Base-by-base conservation (phyloP, 2,329 filamentous ascomycete species). In the Aspergillus texensis region DNA sequence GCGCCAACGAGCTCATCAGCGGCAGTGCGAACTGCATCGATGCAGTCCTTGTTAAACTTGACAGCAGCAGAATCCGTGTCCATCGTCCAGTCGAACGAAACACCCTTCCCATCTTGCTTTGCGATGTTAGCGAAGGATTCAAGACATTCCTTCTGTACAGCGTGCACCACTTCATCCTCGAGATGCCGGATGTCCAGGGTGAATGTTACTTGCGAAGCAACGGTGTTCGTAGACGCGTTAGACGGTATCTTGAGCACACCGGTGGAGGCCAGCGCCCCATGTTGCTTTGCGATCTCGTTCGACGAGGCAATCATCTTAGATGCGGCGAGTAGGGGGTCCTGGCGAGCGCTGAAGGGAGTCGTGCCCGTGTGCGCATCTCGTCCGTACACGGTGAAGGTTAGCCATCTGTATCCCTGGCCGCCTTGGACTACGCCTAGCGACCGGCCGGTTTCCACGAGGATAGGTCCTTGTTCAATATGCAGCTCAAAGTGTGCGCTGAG, bases 381-480 rank as follows among this genome's bases (percentile, higher is more conserved):
- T 0, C 89, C 89, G n/a, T 79, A 77, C 1, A 92, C 83, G 1
- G 83, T 85, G 36, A 92, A 74, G 0, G 84, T 89, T 71, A 87
- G 85, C 90, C 90, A 92, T 64, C 86, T 84, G 72, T 91, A 91
- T 6, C 87, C 88, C 72, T 92, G 89, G 0, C 89, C 89, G 2
- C 89, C 89, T 30, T 83, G 83, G 0, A 92, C 90, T 2, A 90
- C 82, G 9, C 88, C 87, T 61, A 93, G 84, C 60, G 87, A 87
- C 62, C 85, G 82, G 16, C 81, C 77, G 16, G 83, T 81, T 28
- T 83, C 82, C 69, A 92, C 89, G 0, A 94, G 82, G 16, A 91
- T 85, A 0, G 90, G 89, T 0, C 90, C 90, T 74, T 94, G 91
- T 73, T 94, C 91, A 54, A 94, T 94, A 71, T 94, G 91, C 4